phyloP scores from a whole-genome alignment of 352 stramenopile species.

The Globisporangium yorkense region DNA sequence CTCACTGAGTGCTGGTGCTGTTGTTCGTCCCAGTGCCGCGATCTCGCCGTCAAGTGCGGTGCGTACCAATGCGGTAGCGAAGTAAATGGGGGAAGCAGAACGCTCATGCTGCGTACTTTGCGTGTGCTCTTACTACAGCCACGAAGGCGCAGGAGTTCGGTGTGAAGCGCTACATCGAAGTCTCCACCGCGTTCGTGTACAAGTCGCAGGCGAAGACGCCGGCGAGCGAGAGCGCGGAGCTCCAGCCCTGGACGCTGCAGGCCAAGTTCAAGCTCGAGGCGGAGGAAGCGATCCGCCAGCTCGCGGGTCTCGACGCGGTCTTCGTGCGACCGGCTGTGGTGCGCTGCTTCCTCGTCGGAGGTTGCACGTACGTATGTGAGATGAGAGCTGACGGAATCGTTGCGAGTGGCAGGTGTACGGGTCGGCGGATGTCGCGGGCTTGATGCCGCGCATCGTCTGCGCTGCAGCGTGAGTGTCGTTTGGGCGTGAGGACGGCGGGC shows the following conservation, averaged over 20 bases:
- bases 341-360: background rate
- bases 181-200: slow-evolving; percentile 87
- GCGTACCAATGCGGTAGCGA: slow-evolving; percentile 9
- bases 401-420: slow-evolving; percentile 54
- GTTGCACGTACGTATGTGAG: background rate
- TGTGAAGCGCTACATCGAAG: slow-evolving; percentile 79
- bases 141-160: slow-evolving; percentile 58
- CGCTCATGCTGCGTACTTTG: background rate
- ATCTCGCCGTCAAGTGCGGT: slow-evolving; percentile 83
- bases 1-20: background rate
- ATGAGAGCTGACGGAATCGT: background rate
- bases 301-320: slow-evolving; percentile 53
- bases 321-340: slow-evolving; percentile 77
- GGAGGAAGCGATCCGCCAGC: slow-evolving; percentile 60
- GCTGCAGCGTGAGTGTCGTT: slow-evolving; percentile 57
- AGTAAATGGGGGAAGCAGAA: background rate
- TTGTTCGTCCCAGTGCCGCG: slow-evolving; percentile 39
- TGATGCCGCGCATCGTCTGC: slow-evolving; percentile 85
- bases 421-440: slow-evolving; percentile 62
- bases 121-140: slow-evolving; percentile 15
- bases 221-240: slow-evolving; percentile 47
- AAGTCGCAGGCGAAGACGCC: slow-evolving; percentile 76
- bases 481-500: background rate
- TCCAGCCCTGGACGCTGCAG: slow-evolving; percentile 80
- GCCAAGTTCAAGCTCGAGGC: slow-evolving; percentile 86